Evolutionary conservation across 1,139 yeast species (phyloP), one percentile per base, ranked within the genome.

Genomic region (Hansenula lynferdii): DNA sequence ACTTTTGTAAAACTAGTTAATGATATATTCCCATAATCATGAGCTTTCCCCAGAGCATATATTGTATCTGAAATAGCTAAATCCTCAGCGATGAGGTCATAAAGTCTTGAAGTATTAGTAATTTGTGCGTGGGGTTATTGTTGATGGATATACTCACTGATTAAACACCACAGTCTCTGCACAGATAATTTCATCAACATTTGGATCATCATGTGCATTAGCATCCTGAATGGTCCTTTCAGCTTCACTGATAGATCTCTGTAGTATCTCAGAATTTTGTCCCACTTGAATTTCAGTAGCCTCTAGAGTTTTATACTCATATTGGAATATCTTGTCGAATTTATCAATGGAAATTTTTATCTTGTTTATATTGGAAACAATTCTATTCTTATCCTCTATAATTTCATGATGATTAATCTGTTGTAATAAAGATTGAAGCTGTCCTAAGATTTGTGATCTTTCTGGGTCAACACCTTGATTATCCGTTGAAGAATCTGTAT

Each of bases 31-130:
- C 73, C 77, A 11, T 58, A 49, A 46, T 73, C 79, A 34, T 75
- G 75, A 8, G 77, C 72, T 19, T 81, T 77, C 10, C 78, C 72
- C 15, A 89, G 65, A 14, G 77, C 67, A 41, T 74, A 69, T n/a
- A 75, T 62, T 0, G 87, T 68, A 54, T 89, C 96, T 34, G 76
- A 75, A 21, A 80, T 72, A 0, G 95, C 85, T 46, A 74, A 70
- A 39, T 83, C 85, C 30, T 77, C 82, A 32, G 89, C 74, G 0
- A 75, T 77, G 1, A 81, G 63, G 22, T 75, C 76, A 55, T 85
- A 84, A n/a, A 87, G 64, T 48, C 45, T 42, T 8, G 4, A 5
- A 5, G 5, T 21, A 27, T 31, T 16, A 25, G 17, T 31, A 21
- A 16, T 8, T 6, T 73, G 32, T 58, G 57, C 4, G 68, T 23